Conservation (phyloP, 106 monocot species). For the Gastrodia elata region DNA sequence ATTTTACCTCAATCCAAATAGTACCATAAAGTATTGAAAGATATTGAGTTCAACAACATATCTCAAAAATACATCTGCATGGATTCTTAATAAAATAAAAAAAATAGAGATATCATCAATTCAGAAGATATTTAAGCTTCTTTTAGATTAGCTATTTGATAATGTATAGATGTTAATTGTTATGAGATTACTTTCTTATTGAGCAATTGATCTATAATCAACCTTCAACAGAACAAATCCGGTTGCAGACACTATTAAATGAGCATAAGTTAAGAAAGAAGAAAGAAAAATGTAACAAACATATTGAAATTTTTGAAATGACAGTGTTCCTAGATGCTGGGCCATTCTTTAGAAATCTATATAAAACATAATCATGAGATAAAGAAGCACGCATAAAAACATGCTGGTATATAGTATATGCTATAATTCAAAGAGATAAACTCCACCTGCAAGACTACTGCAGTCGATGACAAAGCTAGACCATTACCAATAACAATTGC, state of each 20-base stretch:
- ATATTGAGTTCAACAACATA: too few species aligned
- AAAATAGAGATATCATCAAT: too few species aligned
- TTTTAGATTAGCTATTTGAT: too few species aligned
- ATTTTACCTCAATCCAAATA: too few species aligned
- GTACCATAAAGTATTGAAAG: too few species aligned
- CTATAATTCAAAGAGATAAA: constrained; percentile 2
- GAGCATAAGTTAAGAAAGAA: not conserved
- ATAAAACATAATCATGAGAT: constrained; percentile 1
- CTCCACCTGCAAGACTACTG: constrained; percentile 85
- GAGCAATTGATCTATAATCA: not conserved
- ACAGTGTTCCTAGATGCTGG: not conserved
- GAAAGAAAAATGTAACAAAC: not conserved
- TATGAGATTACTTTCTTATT: too few species aligned
- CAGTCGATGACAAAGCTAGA: constrained; percentile 89
- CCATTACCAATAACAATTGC: constrained; percentile 95
- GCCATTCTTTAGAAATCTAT: not conserved
- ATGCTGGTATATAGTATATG: not conserved
- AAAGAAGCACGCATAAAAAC: not conserved
- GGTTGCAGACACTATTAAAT: not conserved
- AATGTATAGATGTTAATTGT: too few species aligned
- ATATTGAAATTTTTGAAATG: not conserved
- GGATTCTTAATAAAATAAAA: too few species aligned
- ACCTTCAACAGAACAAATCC: not conserved
- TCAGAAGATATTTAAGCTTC: too few species aligned
- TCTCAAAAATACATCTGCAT: too few species aligned